Evolutionary conservation across 148 eudicot species (phyloP), one percentile per base, ranked within the genome.

Genomic region (Camellia granthamiana): DNA sequence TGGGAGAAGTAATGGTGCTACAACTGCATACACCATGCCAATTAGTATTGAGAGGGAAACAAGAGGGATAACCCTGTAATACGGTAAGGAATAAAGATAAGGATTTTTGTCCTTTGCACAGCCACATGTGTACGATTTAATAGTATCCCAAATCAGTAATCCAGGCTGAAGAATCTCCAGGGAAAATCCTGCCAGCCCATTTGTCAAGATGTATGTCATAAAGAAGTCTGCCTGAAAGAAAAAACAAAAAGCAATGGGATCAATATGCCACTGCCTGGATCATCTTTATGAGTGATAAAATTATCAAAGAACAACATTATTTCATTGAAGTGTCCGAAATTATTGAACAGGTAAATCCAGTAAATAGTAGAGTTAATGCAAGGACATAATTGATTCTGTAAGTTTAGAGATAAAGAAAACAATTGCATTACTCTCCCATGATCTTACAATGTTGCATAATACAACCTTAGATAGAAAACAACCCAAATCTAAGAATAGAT

Each of bases 141-240:
- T 72, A 66, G 63, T 75, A 86, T 95, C 92, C 97, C 89, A 89
- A 41, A 84, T 74, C 30, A 95, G 88, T 69, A 95, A 86, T 49
- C 94, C 98, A 38, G 97, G 93, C 83, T 95, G 98, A 77, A 95
- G 89, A 80, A 88, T 83, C 82, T 95, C 98, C 58, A 95, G 85
- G 46, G 96, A 93, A 84, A 95, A 95, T 80, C 97, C 98, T 15
- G 94, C 86, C 55, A 95, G 88, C 76, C 98, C 98, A 83, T 89
- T 93, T 30, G 98, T 90, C 87, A 93, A 84, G 78, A 95, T 93
- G 86, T 95, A 93, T 61, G 98, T 95, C 86, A 92, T 89, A 83
- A 95, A 95, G 81, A 95, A 95, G 83, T 95, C 95, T 64, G 95
- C 97, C 98, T 95, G 94, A 64, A 86, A 84, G 69, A 67, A 69